Evolutionary conservation across 257 asterid genomes (phyloP), one percentile per base, ranked within the genome.

Genomic region (Apocynum venetum): DNA sequence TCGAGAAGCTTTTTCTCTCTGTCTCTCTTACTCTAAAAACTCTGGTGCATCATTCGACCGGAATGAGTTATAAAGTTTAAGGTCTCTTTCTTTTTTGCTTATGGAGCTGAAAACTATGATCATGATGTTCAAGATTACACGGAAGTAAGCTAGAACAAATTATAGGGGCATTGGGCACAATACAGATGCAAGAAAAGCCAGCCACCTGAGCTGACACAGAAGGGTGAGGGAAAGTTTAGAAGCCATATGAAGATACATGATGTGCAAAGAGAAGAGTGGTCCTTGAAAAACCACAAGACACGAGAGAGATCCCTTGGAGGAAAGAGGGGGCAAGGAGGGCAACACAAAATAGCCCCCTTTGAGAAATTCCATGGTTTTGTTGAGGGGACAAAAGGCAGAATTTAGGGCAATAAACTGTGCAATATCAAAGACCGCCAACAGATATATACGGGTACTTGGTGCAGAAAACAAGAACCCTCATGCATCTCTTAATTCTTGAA

Each of bases 281-380:
- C 86, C 88, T 55, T 60, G 78, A 35, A 20, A 83, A 78, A 67
- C 83, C 90, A 81, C 87, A 73, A 89, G 89, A 91, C 96, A 91
- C 94, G 83, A 92, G 90, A 80, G 94, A 89, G 96, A 92, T 89
- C 88, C 96, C 84, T 81, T 80, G 88, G 78, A 38, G 80, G 82
- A 78, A 80, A 52, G 82, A 83, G 82, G 85, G 86, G 83, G 88
- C 81, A 77, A 80, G 72, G 61, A 57, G 85, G 63, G 78, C 83
- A 81, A 40, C 80, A 71, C 87, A 86, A 75, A 77, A 78, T 48
- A 80, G 73, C 73, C 67, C 76, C 76, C 31, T 86, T 89, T 92
- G 96, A 84, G 85, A 91, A 92, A 88, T 88, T 92, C 84, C 81
- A 94, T 92, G 97, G 90, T 89, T 87, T 92, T 94, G 97, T 79